A percentile compares a stretch with the other conserved stretches of the same genome.
Evolutionary conservation across 148 eudicot species (phyloP).

Genomic region (Rhododendron molle): DNA sequence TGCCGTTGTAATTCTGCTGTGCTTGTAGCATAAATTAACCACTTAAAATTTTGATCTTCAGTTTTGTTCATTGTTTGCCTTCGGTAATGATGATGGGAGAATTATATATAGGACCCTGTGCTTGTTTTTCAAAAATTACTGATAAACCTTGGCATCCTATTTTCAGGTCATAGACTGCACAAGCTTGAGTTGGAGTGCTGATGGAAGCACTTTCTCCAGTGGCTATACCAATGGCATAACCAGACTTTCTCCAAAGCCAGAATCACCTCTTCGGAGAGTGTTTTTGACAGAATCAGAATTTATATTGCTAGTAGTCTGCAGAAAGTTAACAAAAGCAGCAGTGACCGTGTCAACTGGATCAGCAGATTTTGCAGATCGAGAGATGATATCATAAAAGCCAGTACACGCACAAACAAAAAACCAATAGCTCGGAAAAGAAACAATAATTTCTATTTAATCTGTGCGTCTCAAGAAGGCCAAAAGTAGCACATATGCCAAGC

Average conservation of each 20-base stretch:
- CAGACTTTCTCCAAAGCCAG: too few species aligned
- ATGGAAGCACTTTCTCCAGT: not conserved
- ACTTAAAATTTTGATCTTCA: too few species aligned
- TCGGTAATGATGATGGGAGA: too few species aligned
- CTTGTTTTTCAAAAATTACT: too few species aligned
- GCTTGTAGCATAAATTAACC: not conserved
- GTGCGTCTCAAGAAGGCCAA: not conserved
- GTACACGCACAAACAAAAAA: not conserved
- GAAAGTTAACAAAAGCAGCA: not conserved
- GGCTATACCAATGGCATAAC: not conserved
- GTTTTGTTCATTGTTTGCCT: too few species aligned
- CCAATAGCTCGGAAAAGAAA: not conserved
- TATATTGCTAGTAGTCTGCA: not conserved
- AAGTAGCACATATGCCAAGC: not conserved
- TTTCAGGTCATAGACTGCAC: not conserved
- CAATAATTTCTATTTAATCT: too few species aligned
- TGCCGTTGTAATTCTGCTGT: not conserved
- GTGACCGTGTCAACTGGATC: not conserved
- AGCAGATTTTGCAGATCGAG: not conserved
- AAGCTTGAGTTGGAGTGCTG: not conserved
- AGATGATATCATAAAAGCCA: not conserved
- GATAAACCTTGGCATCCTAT: not conserved
- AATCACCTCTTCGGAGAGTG: not conserved
- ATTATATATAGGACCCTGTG: too few species aligned
- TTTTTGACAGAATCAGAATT: too few species aligned